Base-by-base conservation (phyloP, 176 grass and related monocot species). In the Oryza coarctata region DNA sequence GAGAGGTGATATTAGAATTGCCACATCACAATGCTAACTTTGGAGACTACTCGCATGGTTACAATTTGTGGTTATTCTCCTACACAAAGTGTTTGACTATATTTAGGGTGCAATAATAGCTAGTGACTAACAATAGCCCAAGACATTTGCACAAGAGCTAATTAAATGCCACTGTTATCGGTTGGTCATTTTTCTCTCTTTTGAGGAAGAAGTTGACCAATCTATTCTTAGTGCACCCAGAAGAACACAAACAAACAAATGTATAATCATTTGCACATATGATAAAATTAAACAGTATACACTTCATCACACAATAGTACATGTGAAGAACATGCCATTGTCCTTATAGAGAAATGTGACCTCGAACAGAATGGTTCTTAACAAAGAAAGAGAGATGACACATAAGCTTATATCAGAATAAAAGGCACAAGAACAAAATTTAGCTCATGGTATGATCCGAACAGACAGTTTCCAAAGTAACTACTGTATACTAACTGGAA, bases 31-130 rank as follows among this genome's bases (percentile, higher is more conserved):
- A 72, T 50, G 10, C 80, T 87, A 88, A 71, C 41, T 83, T 83
- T 72, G 66, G 40, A 39, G 40, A 10, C 20, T 40, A 65, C 58
- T 77, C 39, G 38, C 74, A 58, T 52, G 74, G 67, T 76, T 82
- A 55, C 62, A 64, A 40, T 78, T 71, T 87, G 68, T 52, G 5
- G n/a, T 55, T 87, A 65, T 72, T 52, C 32, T 79, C 74, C 74
- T 64, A 77, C 68, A 83, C 31, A 70, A 70, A 77, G 31, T 65
- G 55, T 22, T 73, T 4, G 25, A 55, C 60, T 65, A 79, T 83
- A 83, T 43, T 78, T 73, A n/a, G 86, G 36, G 39, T 32, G 40
- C 31, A 81, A 86, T 18, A 41, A 58, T 68, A 80, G 39, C 10
- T 65, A 44, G 28, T 30, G 15, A 47, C 63, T 74, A 87, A 35